Conservation (phyloP, 352 stramenopile species). For the Phytophthora fragariaefolia region DNA sequence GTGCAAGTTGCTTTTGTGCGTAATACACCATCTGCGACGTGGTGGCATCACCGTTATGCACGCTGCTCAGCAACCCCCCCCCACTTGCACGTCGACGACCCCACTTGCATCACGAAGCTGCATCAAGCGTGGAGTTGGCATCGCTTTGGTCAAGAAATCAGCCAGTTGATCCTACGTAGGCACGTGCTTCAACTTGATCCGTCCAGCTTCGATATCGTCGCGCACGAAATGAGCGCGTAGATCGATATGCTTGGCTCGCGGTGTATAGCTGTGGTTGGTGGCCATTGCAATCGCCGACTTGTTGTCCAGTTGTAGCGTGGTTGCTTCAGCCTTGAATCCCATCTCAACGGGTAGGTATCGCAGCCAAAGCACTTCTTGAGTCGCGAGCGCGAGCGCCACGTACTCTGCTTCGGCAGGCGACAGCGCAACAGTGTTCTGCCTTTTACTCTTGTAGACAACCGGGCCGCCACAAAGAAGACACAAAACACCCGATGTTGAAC, state of each 20-base stretch:
- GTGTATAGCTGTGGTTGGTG: neutral
- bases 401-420: constrained; percentile 15
- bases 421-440: neutral
- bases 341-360: constrained; percentile 8
- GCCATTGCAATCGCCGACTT: neutral
- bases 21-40: no score
- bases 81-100: neutral
- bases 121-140: neutral
- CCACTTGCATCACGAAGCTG: neutral
- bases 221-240: neutral
- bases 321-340: neutral
- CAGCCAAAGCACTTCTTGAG: constrained; percentile 8
- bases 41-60: no score
- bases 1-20: no score
- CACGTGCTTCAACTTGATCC: neutral
- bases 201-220: neutral
- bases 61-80: constrained; percentile 5
- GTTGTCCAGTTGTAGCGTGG: neutral
- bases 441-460: constrained; percentile 15
- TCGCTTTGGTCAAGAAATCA: constrained; percentile 1
- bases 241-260: constrained; percentile 5
- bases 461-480: neutral
- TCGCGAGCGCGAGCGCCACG: constrained; percentile 5
- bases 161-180: neutral
- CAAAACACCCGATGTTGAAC: constrained; percentile 10